These are phyloP conservation scores for Pichia cephalocereana DNA, from an alignment of 805 yeast genomes.

Conservation along the genomic window DNA sequence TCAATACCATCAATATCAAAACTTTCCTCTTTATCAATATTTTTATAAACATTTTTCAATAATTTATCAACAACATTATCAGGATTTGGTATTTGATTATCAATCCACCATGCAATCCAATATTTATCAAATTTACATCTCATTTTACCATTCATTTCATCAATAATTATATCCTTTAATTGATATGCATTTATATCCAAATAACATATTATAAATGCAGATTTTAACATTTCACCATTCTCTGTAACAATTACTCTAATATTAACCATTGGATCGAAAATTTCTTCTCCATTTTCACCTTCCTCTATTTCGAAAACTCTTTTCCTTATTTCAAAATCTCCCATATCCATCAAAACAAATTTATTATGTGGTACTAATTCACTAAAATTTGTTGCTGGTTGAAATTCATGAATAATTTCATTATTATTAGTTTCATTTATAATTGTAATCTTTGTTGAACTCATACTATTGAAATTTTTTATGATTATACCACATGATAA, in stretches of 20 bases:
- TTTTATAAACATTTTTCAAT: conserved; percentile 38
- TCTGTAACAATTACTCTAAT: conserved; percentile 1
- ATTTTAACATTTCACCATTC: conserved; percentile 26
- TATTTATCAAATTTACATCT: conserved; percentile 7
- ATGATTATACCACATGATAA: conserved; percentile 42
- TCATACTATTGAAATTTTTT: conserved; percentile 47
- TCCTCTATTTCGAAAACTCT: neutral
- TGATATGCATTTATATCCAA: conserved; percentile 28
- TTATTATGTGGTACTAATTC: conserved; percentile 47
- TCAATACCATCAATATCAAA: too few species aligned
- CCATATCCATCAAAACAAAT: conserved; percentile 42
- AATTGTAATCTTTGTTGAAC: conserved; percentile 48
- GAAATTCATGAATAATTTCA: conserved; percentile 31
- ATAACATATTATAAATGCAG: conserved; percentile 36
- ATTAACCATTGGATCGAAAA: conserved; percentile 18
- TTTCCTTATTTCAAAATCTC: conserved; percentile 29
- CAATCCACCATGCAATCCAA: conserved; percentile 28
- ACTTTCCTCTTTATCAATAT: conserved; percentile 31
- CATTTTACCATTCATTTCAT: conserved; percentile 1
- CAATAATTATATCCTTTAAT: conserved; percentile 1
- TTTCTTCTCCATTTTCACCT: neutral
- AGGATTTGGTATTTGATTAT: conserved; percentile 24
- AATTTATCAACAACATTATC: conserved; percentile 35
- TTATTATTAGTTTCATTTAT: conserved; percentile 23
- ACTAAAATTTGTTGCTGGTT: conserved; percentile 48